These are phyloP conservation scores for Chrysopogon serrulatus DNA, from an alignment of 176 grass and related monocot species.

Conservation along the genomic window DNA sequence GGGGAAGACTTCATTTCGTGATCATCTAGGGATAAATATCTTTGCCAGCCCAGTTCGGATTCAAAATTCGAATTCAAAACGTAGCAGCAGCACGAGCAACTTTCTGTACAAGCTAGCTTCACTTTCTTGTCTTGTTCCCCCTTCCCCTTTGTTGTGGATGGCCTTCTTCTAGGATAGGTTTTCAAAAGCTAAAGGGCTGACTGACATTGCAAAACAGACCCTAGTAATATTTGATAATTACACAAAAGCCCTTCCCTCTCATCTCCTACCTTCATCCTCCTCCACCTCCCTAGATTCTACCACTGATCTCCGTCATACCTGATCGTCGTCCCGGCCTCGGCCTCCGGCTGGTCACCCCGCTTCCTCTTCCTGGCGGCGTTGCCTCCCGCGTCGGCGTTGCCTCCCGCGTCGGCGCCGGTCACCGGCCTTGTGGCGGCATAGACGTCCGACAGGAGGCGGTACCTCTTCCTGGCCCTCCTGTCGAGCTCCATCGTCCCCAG, in stretches of 20 bases:
- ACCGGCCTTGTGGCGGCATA: constrained; percentile 38
- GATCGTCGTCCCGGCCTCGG: not conserved
- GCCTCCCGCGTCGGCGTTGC: not conserved
- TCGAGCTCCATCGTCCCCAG: constrained; percentile 7
- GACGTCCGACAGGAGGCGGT: constrained; percentile 43
- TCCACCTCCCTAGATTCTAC: not conserved
- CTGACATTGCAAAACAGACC: not conserved
- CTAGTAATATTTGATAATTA: not conserved
- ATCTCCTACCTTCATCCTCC: not conserved
- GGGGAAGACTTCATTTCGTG: not conserved
- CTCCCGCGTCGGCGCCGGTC: not conserved
- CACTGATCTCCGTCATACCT: constrained; percentile 10
- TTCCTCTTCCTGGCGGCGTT: constrained; percentile 22
- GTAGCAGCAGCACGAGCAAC: not conserved
- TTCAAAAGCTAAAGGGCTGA: constrained; percentile 28
- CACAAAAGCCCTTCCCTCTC: constrained; percentile 19
- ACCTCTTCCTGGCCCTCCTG: constrained; percentile 41
- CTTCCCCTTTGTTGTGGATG: not conserved
- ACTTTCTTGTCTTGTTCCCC: constrained; percentile 16
- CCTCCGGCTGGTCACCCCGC: not conserved
- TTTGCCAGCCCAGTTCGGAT: not conserved
- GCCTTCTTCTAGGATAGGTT: not conserved
- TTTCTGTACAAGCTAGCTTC: constrained; percentile 17
- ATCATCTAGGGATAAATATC: constrained; percentile 6
- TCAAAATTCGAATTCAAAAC: constrained; percentile 16